phyloP scores from a whole-genome alignment of 2,329 filamentous ascomycete genomes.

The Colletotrichum sp. region DNA sequence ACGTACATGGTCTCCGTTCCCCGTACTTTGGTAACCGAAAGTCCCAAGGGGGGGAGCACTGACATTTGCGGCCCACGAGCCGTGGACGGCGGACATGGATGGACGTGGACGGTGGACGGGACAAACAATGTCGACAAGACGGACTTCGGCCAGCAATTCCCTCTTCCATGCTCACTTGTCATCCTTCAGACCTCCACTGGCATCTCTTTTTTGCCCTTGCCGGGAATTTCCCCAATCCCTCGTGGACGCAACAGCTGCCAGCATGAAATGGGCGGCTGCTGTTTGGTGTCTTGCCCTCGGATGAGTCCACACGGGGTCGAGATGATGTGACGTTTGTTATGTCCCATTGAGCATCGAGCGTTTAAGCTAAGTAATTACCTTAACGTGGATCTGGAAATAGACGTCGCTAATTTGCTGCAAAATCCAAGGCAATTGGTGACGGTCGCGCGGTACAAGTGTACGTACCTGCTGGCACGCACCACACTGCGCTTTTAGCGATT shows the following conservation, averaged over 20 bases:
- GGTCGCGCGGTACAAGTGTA: not conserved
- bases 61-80: not conserved
- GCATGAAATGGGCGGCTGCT: not conserved
- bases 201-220: not conserved
- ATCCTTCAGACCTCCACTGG: not conserved
- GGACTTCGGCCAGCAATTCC: not conserved
- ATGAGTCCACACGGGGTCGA: not conserved
- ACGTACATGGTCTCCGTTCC: not conserved
- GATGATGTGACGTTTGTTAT: constrained; percentile 13
- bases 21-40: not conserved
- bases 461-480: not conserved
- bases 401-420: not conserved
- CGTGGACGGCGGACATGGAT: not conserved
- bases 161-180: not conserved
- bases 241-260: not conserved
- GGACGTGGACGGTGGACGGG: not conserved
- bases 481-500: not conserved
- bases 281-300: not conserved
- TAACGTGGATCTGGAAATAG: constrained; percentile 1
- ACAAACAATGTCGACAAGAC: not conserved
- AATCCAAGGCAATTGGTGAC: not conserved
- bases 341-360: not conserved
- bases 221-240: not conserved
- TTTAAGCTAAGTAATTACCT: not conserved
- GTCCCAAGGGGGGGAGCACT: not conserved